Evolutionary conservation across 768 basidiomycete species (phyloP).

Genomic region (Mycena filopes): DNA sequence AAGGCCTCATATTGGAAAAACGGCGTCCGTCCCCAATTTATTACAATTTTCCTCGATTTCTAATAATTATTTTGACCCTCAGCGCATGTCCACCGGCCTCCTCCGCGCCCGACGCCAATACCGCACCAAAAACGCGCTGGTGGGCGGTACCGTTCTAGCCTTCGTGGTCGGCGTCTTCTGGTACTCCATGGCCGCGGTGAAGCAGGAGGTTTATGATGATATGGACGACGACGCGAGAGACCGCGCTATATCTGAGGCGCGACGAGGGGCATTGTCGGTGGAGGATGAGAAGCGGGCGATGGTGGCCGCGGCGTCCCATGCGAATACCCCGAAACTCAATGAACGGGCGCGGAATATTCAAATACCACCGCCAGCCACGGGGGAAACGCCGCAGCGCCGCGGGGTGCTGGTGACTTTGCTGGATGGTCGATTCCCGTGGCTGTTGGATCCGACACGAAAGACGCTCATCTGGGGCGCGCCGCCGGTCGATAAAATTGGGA

Average conservation of each 20-base stretch:
- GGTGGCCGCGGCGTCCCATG: slow-evolving; percentile 35
- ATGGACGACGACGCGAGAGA: slow-evolving; percentile 81
- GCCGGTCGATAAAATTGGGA: slow-evolving; percentile 69
- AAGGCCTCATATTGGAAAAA: slow-evolving; percentile 34
- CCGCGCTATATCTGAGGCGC: slow-evolving; percentile 47
- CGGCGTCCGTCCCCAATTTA: slow-evolving; percentile 19
- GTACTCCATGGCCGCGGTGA: slow-evolving; percentile 94
- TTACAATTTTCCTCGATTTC: neutral
- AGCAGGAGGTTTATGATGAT: slow-evolving; percentile 92
- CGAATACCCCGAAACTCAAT: slow-evolving; percentile 11
- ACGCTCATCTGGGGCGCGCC: slow-evolving; percentile 82
- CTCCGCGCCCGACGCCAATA: slow-evolving; percentile 90
- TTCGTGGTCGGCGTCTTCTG: slow-evolving; percentile 88
- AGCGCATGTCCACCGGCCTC: slow-evolving; percentile 91
- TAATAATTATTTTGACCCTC: slow-evolving; percentile 3
- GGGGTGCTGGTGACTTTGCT: slow-evolving; percentile 59
- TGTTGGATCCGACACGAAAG: slow-evolving; percentile 70
- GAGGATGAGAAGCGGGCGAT: slow-evolving; percentile 42
- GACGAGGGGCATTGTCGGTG: slow-evolving; percentile 38
- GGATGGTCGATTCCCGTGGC: slow-evolving; percentile 56
- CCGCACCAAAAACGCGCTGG: slow-evolving; percentile 79
- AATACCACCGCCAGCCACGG: neutral
- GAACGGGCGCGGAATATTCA: slow-evolving; percentile 10
- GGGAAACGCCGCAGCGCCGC: slow-evolving; percentile 34
- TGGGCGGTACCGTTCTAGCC: slow-evolving; percentile 74